phyloP scores from a whole-genome alignment of 768 basidiomycete genomes.

The Boletus coccyginus region DNA sequence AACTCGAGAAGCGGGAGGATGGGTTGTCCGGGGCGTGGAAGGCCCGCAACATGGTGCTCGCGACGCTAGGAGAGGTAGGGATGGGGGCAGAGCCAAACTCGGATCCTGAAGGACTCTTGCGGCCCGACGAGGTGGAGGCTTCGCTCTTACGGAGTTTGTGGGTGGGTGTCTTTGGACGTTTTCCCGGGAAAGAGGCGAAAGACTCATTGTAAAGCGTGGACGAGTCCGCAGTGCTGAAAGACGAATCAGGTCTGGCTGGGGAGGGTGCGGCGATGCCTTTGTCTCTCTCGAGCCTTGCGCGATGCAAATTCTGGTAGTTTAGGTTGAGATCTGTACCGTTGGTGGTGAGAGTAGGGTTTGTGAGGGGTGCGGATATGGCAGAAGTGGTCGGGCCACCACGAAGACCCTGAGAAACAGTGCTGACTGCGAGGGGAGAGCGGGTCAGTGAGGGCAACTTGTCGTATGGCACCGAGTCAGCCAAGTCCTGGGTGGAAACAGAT shows the following conservation, averaged over 20 bases:
- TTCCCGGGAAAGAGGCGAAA: constrained; percentile 35
- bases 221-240: constrained; percentile 54
- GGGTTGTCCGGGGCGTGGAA: constrained; percentile 57
- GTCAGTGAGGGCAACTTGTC: constrained; percentile 56
- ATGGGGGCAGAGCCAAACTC: constrained; percentile 52
- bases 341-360: constrained; percentile 74
- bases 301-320: constrained; percentile 51
- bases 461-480: constrained; percentile 71
- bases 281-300: constrained; percentile 53
- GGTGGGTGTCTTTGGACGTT: constrained; percentile 34
- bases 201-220: constrained; percentile 58
- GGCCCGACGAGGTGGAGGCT: constrained; percentile 48
- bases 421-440: constrained; percentile 58
- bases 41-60: constrained; percentile 45
- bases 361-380: constrained; percentile 76
- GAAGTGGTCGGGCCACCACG: constrained; percentile 34
- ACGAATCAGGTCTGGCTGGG: constrained; percentile 46
- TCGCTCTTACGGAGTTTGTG: constrained; percentile 49
- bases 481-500: constrained; percentile 58
- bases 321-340: constrained; percentile 74
- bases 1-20: constrained; percentile 55
- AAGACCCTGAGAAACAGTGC: constrained; percentile 53
- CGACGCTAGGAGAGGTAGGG: constrained; percentile 29
- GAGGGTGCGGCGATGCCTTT: constrained; percentile 31
- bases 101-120: constrained; percentile 46